Evolutionary conservation across 306 rosid genomes (phyloP).

Genomic region (Delonix regia): DNA sequence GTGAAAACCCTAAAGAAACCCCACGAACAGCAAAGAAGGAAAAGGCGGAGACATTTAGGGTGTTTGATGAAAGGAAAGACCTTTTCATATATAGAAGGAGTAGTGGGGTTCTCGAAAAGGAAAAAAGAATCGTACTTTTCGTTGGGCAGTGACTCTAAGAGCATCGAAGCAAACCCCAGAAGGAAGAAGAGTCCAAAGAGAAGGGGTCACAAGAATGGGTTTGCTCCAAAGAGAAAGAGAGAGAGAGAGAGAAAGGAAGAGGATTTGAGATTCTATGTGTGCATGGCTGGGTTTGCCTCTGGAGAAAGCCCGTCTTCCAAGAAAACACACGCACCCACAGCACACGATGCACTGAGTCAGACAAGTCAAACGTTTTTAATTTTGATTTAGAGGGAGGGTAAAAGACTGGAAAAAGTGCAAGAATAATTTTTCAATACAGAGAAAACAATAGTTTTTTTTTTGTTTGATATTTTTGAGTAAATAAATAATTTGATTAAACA

Average conservation of each 20-base stretch:
- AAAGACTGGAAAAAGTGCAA: no score
- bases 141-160: conserved; percentile 28
- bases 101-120: conserved; percentile 39
- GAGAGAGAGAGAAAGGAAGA: conserved; percentile 33
- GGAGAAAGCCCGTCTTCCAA: conserved; percentile 56
- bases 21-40: conserved; percentile 10
- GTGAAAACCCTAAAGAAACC: conserved; percentile 48
- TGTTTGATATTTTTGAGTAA: no score
- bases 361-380: neutral
- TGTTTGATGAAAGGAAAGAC: conserved; percentile 4
- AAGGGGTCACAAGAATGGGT: conserved; percentile 32
- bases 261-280: conserved; percentile 51
- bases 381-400: neutral
- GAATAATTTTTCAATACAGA: no score
- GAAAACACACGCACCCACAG: conserved; percentile 29
- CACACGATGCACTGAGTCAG: neutral
- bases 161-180: conserved; percentile 43
- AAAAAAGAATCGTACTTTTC: conserved; percentile 45
- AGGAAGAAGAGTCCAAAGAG: conserved; percentile 49
- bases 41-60: conserved; percentile 44
- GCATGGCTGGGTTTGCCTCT: conserved; percentile 56
- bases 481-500: no score
- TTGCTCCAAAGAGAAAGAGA: conserved; percentile 39
- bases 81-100: conserved; percentile 37
- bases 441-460: neutral